Evolutionary conservation across 805 yeast species (phyloP).

Genomic region (Lipomyces lipofer): DNA sequence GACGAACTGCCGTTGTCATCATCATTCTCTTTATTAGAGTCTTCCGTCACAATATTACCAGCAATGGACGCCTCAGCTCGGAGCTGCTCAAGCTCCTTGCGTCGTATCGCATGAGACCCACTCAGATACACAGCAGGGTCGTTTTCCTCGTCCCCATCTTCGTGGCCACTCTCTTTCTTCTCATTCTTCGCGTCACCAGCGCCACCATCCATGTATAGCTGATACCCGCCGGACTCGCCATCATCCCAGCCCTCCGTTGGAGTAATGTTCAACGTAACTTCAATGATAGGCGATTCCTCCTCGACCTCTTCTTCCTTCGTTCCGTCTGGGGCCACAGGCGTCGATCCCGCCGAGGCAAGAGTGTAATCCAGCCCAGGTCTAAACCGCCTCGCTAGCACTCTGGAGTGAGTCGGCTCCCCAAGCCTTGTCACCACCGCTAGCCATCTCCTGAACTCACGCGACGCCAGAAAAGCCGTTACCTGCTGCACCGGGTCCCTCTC

Average conservation of each 20-base stretch:
- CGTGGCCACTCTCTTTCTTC: slow-evolving; percentile 56
- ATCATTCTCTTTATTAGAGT: slow-evolving; percentile 43
- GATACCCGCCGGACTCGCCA: slow-evolving; percentile 88
- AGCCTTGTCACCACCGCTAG: slow-evolving; percentile 61
- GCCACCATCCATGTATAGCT: slow-evolving; percentile 64
- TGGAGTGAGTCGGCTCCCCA: slow-evolving; percentile 57
- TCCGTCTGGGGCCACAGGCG: slow-evolving; percentile 32
- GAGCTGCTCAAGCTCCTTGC: slow-evolving; percentile 19
- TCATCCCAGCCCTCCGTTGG: slow-evolving; percentile 80
- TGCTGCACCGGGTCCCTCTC: slow-evolving; percentile 16
- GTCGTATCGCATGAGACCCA: slow-evolving; percentile 20
- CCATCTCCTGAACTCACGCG: slow-evolving; percentile 66
- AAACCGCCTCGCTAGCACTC: slow-evolving; percentile 76
- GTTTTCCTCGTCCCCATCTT: slow-evolving; percentile 39
- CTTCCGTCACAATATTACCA: slow-evolving; percentile 1
- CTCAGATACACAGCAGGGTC: slow-evolving; percentile 34
- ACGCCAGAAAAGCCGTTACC: slow-evolving; percentile 27
- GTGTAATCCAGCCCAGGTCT: slow-evolving; percentile 95
- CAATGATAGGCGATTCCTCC: slow-evolving; percentile 53
- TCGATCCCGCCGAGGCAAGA: slow-evolving; percentile 63
- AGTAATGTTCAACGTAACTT: slow-evolving; percentile 79
- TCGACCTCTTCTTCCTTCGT: slow-evolving; percentile 39
- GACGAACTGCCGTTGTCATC: slow-evolving; percentile 41
- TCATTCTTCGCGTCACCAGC: slow-evolving; percentile 48
- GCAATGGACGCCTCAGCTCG: slow-evolving; percentile 11